Conservation (phyloP, 176 grass and related monocot genomes). For the Microstegium vimineum region DNA sequence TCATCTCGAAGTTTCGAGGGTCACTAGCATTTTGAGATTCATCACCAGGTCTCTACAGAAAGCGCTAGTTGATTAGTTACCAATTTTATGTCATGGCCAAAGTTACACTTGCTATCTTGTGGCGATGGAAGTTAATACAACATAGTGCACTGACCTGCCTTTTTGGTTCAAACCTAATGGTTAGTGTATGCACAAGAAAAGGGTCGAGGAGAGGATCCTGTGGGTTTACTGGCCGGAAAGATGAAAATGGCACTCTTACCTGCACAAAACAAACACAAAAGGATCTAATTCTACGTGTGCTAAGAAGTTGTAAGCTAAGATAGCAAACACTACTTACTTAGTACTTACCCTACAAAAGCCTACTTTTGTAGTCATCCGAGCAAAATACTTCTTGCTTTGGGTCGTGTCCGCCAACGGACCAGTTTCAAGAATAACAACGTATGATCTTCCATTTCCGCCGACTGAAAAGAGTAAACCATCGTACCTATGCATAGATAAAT, state of each 20-base stretch:
- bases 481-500: constrained; percentile 48
- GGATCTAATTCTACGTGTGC: background rate
- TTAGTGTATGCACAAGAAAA: constrained; percentile 99
- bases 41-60: constrained; percentile 77
- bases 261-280: constrained; percentile 35
- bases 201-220: constrained; percentile 92
- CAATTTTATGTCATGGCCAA: background rate
- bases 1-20: constrained; percentile 85
- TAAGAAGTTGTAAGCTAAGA: constrained; percentile 16
- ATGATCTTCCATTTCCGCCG: constrained; percentile 95
- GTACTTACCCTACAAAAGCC: constrained; percentile 95
- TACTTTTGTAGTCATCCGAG: constrained; percentile 88
- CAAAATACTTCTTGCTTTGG: constrained; percentile 92
- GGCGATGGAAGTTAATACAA: background rate
- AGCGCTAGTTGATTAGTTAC: constrained; percentile 17
- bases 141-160: constrained; percentile 59
- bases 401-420: constrained; percentile 89
- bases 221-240: constrained; percentile 91
- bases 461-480: constrained; percentile 92
- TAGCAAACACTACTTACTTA: constrained; percentile 15
- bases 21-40: constrained; percentile 64
- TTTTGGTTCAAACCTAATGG: constrained; percentile 96
- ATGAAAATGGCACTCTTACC: constrained; percentile 96
- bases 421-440: constrained; percentile 93
- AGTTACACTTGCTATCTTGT: background rate